Evolutionary conservation across 2,329 filamentous ascomycete genomes (phyloP), one percentile per base, ranked within the genome.

Genomic region (Ceratocystiopsis sp.): DNA sequence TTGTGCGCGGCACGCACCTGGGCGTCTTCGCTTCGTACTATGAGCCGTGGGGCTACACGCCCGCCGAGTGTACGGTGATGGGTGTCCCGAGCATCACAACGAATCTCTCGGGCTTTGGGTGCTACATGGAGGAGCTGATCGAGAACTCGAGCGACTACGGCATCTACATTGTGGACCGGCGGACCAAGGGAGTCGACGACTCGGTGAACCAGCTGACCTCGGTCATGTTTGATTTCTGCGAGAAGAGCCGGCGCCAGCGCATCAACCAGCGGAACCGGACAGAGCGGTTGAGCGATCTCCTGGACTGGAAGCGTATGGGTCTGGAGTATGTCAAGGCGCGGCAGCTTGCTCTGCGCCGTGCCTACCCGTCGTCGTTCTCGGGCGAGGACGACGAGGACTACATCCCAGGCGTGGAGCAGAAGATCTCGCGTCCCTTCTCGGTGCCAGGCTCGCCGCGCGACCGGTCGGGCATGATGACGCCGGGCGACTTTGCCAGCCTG

Each of bases 221-320:
- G 18, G 83, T 75, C 66, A 96, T 98, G 89, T 91, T 79, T 57
- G 85, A 96, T 39, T 98, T 95, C 58, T 81, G 82, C 48, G 73
- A 73, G 57, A 98, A 98, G 76, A 93, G 84, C 61, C 82, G 86
- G 45, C 78, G 91, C 48, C 91, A 98, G 63, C 84, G 91, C 41
- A 98, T 98, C 71, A 98, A 98, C 70, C 91, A 96, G 67, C 78
- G 91, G 41, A 98, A 98, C 64, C 78, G 91, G 43, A 98, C 91
- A 0, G 91, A 98, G 68, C 78, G 91, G 40, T 67, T 98, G 43
- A 93, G 86, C 56, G 91, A 98, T 59, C 69, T 98, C 47, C 71
- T 98, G 36, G 91, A 98, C 64, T 98, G 91, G 91, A 96, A 96
- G 73, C 75, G 91, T 41, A 98, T 98, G 91, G 91, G 91, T 18